Conservation (phyloP, 202 grass and related monocot species). For the Bolboschoenoplectus hybrid region DNA sequence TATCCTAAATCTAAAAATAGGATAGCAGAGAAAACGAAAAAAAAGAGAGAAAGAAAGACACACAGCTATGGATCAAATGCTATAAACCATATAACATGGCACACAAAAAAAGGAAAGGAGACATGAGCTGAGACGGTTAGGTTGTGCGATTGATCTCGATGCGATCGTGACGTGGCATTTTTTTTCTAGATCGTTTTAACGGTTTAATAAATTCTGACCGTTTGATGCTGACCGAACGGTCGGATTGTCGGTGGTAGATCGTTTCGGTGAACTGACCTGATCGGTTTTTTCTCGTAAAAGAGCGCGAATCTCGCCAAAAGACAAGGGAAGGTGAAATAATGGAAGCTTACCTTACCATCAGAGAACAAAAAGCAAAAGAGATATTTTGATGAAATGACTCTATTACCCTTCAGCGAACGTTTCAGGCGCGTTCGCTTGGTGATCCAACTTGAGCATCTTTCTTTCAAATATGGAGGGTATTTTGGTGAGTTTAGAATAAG, state of each 20-base stretch:
- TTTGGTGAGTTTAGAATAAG: conserved; percentile 10
- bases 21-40: conserved; percentile 1
- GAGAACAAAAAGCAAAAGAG: background rate
- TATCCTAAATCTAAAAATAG: conserved; percentile 36
- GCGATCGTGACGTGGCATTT: conserved; percentile 1
- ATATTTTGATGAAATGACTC: background rate
- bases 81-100: background rate
- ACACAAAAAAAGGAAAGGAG: background rate
- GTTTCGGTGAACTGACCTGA: background rate
- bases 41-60: background rate
- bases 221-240: background rate
- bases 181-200: background rate
- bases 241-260: background rate
- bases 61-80: conserved; percentile 18
- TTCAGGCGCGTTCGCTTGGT: background rate
- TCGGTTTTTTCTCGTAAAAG: conserved; percentile 3
- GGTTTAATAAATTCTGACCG: background rate
- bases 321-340: background rate
- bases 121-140: conserved; percentile 27
- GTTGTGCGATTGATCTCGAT: background rate
- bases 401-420: background rate
- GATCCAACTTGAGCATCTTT: background rate
- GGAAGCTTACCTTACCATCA: background rate
- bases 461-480: background rate
- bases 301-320: conserved; percentile 36